Evolutionary conservation across 148 eudicot species (phyloP).

Genomic region (Rhododendron ovatum): DNA sequence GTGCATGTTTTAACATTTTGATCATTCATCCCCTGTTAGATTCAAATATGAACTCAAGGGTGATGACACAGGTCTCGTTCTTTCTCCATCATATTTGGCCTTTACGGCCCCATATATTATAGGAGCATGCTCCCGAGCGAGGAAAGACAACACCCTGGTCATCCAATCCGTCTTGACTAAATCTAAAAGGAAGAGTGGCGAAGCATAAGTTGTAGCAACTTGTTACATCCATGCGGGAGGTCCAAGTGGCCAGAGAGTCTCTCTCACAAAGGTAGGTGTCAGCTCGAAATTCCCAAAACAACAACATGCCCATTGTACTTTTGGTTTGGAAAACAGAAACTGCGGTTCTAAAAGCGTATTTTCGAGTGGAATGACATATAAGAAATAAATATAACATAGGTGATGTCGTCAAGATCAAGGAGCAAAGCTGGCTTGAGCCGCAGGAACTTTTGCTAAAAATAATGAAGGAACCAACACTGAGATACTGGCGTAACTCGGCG

Average conservation of each 20-base stretch:
- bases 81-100: background rate
- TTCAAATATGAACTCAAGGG: background rate
- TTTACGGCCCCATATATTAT: background rate
- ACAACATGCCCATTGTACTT: background rate
- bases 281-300: background rate
- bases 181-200: background rate
- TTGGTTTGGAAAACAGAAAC: background rate
- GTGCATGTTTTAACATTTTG: background rate
- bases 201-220: background rate
- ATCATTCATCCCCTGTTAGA: background rate
- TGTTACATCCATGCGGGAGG: background rate
- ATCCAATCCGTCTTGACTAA: background rate
- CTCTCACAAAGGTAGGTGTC: background rate
- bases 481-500: background rate
- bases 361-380: background rate
- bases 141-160: background rate
- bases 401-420: background rate
- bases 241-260: background rate
- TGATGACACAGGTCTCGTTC: background rate
- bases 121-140: background rate
- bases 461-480: background rate
- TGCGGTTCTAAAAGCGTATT: background rate
- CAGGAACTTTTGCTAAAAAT: background rate
- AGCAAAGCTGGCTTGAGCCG: background rate
- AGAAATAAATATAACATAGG: background rate